Percentiles rank a stretch among this genome's conserved stretches.
Conservation (phyloP, 2,329 filamentous ascomycete species). For the Anisogramma anomala region DNA sequence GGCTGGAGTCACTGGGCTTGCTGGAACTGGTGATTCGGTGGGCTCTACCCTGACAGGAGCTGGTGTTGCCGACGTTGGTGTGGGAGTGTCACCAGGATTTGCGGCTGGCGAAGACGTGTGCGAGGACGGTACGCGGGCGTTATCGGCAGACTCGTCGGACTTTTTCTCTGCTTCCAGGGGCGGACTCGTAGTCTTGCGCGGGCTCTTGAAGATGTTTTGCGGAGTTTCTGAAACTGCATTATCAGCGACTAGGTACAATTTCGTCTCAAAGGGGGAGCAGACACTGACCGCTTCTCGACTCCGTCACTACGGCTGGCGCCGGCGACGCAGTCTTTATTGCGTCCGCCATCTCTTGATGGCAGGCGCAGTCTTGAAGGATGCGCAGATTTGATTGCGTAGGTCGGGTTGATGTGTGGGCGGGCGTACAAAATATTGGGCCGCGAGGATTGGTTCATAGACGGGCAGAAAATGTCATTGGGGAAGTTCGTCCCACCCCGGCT, state of each 20-base stretch:
- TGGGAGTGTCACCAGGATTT: background rate
- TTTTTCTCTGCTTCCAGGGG: slow-evolving; percentile 1
- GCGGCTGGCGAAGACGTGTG: background rate
- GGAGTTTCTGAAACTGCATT: slow-evolving; percentile 2
- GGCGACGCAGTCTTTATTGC: slow-evolving; percentile 14
- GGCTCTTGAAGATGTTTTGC: slow-evolving; percentile 1
- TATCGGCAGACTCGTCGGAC: background rate
- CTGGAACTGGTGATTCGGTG: background rate
- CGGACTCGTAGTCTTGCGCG: background rate
- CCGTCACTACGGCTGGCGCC: slow-evolving; percentile 14
- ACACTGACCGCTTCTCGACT: slow-evolving; percentile 12
- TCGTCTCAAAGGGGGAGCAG: background rate
- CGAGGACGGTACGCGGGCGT: background rate
- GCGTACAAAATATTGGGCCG: too few relatives aligned
- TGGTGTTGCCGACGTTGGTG: background rate
- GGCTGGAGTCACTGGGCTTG: background rate
- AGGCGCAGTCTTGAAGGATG: slow-evolving; percentile 11
- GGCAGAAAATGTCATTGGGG: too few relatives aligned
- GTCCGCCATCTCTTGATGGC: slow-evolving; percentile 13
- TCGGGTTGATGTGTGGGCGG: too few relatives aligned
- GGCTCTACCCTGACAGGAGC: background rate
- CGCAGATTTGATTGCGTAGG: too few relatives aligned
- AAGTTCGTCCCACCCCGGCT: too few relatives aligned
- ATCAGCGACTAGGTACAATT: background rate
- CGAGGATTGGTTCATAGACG: too few relatives aligned